Conservation (phyloP, 176 grass and related monocot genomes). For the Thinopyrum elongatum region DNA sequence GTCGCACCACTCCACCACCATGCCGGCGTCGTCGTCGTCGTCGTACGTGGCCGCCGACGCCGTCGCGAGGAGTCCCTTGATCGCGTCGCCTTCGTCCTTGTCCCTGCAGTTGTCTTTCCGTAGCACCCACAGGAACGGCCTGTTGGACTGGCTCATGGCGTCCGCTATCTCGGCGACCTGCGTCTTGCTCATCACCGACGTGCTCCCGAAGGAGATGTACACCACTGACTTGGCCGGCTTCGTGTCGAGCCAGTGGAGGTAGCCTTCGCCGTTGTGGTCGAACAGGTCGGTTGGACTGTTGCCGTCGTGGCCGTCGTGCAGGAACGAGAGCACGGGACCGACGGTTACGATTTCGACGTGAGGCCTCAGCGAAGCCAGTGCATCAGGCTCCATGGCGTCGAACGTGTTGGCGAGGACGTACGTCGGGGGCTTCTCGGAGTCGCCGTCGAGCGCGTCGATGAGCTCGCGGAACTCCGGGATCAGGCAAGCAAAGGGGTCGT, state of each 20-base stretch:
- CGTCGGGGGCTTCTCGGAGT: neutral
- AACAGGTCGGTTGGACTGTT: conserved; percentile 49
- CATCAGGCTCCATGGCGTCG: conserved; percentile 56
- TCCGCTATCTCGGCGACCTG: conserved; percentile 50
- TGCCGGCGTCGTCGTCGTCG: neutral
- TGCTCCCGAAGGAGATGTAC: conserved; percentile 88
- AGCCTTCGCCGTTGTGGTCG: conserved; percentile 14
- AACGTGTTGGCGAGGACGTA: conserved; percentile 74
- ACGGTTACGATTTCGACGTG: conserved; percentile 49
- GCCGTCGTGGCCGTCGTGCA: neutral
- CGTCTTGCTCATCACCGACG: conserved; percentile 39
- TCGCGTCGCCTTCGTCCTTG: neutral
- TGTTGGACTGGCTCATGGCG: conserved; percentile 30
- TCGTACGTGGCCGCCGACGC: neutral
- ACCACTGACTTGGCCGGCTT: conserved; percentile 55
- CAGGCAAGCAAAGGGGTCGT: conserved; percentile 35
- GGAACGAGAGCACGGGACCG: conserved; percentile 56
- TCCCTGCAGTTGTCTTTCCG: conserved; percentile 52
- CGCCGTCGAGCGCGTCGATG: conserved; percentile 27
- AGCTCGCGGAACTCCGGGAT: conserved; percentile 36
- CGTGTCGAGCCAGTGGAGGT: conserved; percentile 56
- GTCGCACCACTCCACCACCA: conserved; percentile 79
- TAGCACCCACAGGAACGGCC: conserved; percentile 68
- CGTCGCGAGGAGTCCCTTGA: neutral
- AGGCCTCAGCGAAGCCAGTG: conserved; percentile 19